Evolutionary conservation across 2,329 filamentous ascomycete species (phyloP).

Genomic region (Phymatotrichopsis omnivora): DNA sequence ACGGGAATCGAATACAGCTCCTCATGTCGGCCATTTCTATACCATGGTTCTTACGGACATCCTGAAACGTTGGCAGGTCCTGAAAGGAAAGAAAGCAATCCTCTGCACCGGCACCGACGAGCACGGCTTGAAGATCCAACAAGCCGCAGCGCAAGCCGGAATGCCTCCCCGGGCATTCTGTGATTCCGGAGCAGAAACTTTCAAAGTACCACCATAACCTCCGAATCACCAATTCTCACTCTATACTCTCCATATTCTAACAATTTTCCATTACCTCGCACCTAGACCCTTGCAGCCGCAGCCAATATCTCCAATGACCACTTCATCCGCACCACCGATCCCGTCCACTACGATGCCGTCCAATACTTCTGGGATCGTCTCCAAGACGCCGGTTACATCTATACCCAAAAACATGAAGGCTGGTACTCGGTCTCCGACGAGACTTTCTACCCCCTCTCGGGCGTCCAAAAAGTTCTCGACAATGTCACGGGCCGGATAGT

Average conservation of each 20-base stretch:
- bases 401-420: constrained; percentile 75
- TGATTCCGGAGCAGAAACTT: constrained; percentile 70
- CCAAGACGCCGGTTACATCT: constrained; percentile 65
- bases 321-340: constrained; percentile 87
- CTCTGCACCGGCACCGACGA: constrained; percentile 91
- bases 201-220: constrained; percentile 43
- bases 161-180: constrained; percentile 75
- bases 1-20: constrained; percentile 46
- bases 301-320: constrained; percentile 66
- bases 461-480: constrained; percentile 63
- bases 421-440: constrained; percentile 98
- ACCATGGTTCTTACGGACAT: constrained; percentile 86
- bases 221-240: constrained; percentile 20
- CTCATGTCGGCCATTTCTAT: constrained; percentile 91
- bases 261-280: constrained; percentile 11
- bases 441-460: constrained; percentile 76
- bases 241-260: constrained; percentile 9
- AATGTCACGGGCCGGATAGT: constrained; percentile 72
- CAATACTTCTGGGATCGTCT: constrained; percentile 81
- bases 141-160: constrained; percentile 62
- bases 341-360: constrained; percentile 71
- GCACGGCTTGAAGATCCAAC: constrained; percentile 95
- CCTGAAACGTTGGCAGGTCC: constrained; percentile 77
- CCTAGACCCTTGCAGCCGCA: constrained; percentile 54
- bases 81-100: constrained; percentile 61